Evolutionary conservation across 2,329 filamentous ascomycete genomes (phyloP).

Genomic region (Periconia sp.): DNA sequence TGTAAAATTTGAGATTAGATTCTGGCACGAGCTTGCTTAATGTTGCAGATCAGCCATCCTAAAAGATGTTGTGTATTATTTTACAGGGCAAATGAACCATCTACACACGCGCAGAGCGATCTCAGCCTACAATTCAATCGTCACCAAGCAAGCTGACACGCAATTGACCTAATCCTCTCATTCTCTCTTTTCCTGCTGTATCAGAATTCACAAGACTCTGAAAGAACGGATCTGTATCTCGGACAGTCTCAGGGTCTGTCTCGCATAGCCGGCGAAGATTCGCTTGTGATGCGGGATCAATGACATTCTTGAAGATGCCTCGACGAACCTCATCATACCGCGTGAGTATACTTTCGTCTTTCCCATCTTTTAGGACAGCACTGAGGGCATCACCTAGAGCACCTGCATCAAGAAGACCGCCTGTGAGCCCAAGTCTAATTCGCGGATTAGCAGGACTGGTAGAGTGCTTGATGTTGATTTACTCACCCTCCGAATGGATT

Average conservation of each 20-base stretch:
- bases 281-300: conserved; percentile 8
- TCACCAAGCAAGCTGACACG: no score
- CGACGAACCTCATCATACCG: conserved; percentile 9
- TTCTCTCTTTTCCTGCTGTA: no score
- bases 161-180: no score
- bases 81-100: no score
- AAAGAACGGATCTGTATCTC: conserved; percentile 13
- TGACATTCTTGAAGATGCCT: conserved; percentile 9
- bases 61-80: no score
- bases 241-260: conserved; percentile 10
- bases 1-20: no score
- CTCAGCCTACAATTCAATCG: no score
- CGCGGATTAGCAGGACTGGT: background rate
- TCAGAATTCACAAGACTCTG: no score
- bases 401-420: conserved; percentile 10
- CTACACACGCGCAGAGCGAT: no score
- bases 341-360: conserved; percentile 1
- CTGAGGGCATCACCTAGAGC: conserved; percentile 9
- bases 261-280: conserved; percentile 10
- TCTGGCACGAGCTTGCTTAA: no score
- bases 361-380: conserved; percentile 5
- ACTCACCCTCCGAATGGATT: conserved; percentile 14
- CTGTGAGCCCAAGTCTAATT: conserved; percentile 9
- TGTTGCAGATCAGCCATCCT: no score
- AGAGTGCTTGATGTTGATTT: background rate